These are phyloP conservation scores for Debaryomycetaceae sp. DNA, from an alignment of 1,139 yeast species.

Conservation along the genomic window DNA sequence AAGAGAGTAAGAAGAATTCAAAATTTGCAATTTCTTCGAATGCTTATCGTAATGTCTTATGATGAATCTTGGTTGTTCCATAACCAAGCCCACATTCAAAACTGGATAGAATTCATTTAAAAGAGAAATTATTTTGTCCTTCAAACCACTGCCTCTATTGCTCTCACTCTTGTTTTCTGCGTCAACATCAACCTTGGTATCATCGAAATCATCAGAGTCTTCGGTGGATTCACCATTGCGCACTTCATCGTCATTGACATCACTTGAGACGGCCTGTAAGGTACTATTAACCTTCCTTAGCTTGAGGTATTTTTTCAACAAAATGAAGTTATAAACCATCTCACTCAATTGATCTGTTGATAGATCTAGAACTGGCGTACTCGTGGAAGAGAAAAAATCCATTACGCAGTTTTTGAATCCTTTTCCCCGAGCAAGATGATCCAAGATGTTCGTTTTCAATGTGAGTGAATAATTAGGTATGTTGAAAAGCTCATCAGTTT, in stretches of 20 bases:
- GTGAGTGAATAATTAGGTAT: constrained; percentile 53
- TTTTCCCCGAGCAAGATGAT: constrained; percentile 30
- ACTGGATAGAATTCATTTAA: constrained; percentile 44
- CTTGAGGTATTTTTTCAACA: constrained; percentile 28
- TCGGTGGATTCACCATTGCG: constrained; percentile 2
- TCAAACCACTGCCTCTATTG: background rate
- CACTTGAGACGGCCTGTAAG: constrained; percentile 1
- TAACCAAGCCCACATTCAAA: constrained; percentile 36
- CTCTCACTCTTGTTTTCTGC: background rate
- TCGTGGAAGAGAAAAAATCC: constrained; percentile 40
- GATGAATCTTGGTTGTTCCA: constrained; percentile 43
- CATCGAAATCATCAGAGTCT: constrained; percentile 4
- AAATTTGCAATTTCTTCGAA: constrained; percentile 21
- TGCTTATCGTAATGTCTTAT: constrained; percentile 24
- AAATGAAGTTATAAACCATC: constrained; percentile 33
- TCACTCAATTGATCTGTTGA: constrained; percentile 43
- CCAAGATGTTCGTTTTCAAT: constrained; percentile 51
- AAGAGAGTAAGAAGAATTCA: constrained; percentile 37
- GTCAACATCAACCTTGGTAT: background rate
- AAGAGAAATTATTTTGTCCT: constrained; percentile 12
- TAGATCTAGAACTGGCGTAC: constrained; percentile 49
- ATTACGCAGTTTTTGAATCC: constrained; percentile 38
- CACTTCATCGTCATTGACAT: constrained; percentile 2
- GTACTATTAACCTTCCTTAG: constrained; percentile 18
- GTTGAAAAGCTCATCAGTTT: constrained; percentile 41